Evolutionary conservation across 352 stramenopile species (phyloP), one percentile per base, ranked within the genome.

Genomic region (Phytophthora pistaciae): DNA sequence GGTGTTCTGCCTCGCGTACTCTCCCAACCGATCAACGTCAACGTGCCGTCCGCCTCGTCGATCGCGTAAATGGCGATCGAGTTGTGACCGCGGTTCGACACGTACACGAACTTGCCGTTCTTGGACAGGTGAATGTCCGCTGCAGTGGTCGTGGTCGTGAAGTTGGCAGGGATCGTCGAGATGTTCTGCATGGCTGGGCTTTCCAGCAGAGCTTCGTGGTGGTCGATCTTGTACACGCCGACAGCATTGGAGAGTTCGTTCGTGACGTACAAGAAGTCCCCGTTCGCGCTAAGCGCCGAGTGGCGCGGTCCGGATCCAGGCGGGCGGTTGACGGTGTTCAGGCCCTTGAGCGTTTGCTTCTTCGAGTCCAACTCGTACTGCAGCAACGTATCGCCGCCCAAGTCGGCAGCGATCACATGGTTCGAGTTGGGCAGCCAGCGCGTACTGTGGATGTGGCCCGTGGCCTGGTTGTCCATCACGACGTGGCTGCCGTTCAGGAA

Each of bases 21-120:
- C 55, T 83, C 78, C 64, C 72, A 73, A 9, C 71, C 80, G 2
- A 85, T n/a, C 0, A 52, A 5, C 13, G 62, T 75, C 40, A 88
- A 62, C 48, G 72, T 72, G 27, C 68, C 74, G 11, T 68, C 27
- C 3, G 44, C 31, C 23, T 68, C 44, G 23, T 71, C 61, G 44
- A 88, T 68, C 27, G 50, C 42, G 54, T 82, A 91, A 16, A 85
- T 82, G 8, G 80, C 73, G 27, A 90, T 83, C 60, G 74, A 83
- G 75, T 90, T 64, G 71, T 88, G 82, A 27, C 72, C 75, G 25
- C 82, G 82, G 70, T 87, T 90, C 42, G 82, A 88, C 52, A 78
- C 60, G 72, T 85, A 90, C 21, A 88, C 40, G 58, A 86, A 90
- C 20, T 75, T 70, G 38, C 76, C 79, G 56, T 75, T 75, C 3